A percentile compares a stretch with the other conserved stretches of the same genome.
These are phyloP conservation scores for Takashimella koratensis DNA, from an alignment of 1,284 basidiomycete species.

Conservation along the genomic window DNA sequence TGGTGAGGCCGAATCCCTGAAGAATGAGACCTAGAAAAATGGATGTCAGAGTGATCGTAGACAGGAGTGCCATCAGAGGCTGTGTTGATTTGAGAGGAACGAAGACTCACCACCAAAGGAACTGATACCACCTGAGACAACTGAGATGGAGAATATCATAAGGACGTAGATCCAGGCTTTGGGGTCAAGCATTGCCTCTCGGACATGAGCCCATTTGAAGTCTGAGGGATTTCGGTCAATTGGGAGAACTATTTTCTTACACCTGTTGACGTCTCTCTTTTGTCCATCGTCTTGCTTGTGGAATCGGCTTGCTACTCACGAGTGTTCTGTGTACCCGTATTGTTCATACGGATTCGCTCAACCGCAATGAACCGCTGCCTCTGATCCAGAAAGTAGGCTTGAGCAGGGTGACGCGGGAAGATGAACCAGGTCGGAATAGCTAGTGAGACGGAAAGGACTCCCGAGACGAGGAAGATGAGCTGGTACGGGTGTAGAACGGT, in stretches of 20 bases:
- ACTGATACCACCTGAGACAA: constrained; percentile 38
- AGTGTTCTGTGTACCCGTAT: constrained; percentile 38
- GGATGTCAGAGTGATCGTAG: not conserved
- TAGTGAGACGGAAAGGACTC: constrained; percentile 34
- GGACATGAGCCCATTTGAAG: constrained; percentile 40
- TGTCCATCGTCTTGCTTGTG: too few species aligned
- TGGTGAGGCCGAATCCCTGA: constrained; percentile 36
- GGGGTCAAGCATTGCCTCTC: constrained; percentile 38
- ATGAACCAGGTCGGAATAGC: constrained; percentile 25
- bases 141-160: constrained; percentile 26
- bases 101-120: constrained; percentile 32
- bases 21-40: constrained; percentile 17
- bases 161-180: constrained; percentile 38
- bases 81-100: not conserved
- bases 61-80: not conserved
- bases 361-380: constrained; percentile 45
- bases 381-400: constrained; percentile 42
- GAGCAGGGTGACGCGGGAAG: constrained; percentile 40
- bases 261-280: too few species aligned
- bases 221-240: too few species aligned
- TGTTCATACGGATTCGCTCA: constrained; percentile 47
- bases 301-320: too few species aligned
- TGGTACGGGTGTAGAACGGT: constrained; percentile 35
- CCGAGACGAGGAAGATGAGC: constrained; percentile 55
- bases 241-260: too few species aligned